Evolutionary conservation across 2,329 filamentous ascomycete genomes (phyloP).

Genomic region (Tolypocladium guangdongense): DNA sequence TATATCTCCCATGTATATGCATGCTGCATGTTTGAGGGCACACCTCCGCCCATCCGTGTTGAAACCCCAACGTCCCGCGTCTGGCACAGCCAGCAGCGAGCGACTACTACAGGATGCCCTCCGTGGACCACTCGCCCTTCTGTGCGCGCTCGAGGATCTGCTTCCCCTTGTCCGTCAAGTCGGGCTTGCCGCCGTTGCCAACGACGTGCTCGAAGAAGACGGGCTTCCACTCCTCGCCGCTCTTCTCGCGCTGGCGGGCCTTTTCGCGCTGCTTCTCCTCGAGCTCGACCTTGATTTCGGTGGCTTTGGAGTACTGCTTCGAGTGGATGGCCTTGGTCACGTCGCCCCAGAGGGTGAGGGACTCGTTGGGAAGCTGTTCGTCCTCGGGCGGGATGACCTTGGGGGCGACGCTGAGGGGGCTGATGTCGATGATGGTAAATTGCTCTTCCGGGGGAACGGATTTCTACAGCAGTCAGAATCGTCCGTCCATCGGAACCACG

Average conservation of each 20-base stretch:
- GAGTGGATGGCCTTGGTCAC: constrained; percentile 78
- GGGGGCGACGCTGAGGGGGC: constrained; percentile 65
- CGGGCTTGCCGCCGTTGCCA: constrained; percentile 44
- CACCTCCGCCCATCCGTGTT: not conserved
- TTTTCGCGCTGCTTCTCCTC: constrained; percentile 84
- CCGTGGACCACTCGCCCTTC: constrained; percentile 39
- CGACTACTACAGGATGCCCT: constrained; percentile 26
- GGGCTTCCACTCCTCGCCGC: constrained; percentile 65
- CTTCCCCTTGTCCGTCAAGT: constrained; percentile 42
- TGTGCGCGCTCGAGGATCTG: constrained; percentile 41
- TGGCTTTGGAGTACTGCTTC: constrained; percentile 78
- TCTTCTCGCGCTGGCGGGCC: constrained; percentile 65
- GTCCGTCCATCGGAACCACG: not conserved
- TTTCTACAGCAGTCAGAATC: constrained; percentile 16
- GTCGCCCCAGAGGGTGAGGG: constrained; percentile 72
- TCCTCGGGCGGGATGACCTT: constrained; percentile 72
- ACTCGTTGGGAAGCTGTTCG: constrained; percentile 79
- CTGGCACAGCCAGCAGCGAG: not conserved
- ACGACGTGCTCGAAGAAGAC: constrained; percentile 66
- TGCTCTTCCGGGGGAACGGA: constrained; percentile 44
- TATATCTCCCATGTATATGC: not conserved
- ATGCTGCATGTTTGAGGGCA: not conserved
- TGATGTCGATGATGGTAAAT: constrained; percentile 74
- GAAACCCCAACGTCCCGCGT: not conserved
- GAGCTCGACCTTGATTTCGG: constrained; percentile 76